These are phyloP conservation scores for Zygosaccharomyces bisporus DNA, from an alignment of 805 yeast species.

Conservation along the genomic window DNA sequence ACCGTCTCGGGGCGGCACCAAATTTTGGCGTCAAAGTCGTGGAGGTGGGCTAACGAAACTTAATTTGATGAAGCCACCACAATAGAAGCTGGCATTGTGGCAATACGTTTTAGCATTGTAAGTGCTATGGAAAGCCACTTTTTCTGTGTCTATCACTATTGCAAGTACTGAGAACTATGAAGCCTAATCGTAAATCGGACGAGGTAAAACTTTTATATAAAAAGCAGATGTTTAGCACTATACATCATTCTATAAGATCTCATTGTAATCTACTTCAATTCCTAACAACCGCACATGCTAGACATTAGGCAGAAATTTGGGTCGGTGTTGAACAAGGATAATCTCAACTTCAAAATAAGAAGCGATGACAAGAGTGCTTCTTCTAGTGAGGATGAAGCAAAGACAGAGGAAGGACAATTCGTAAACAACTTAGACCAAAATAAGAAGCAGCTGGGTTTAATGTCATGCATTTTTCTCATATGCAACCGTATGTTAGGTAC, in stretches of 20 bases:
- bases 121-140: background rate
- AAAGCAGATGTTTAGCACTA: background rate
- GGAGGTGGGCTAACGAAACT: background rate
- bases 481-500: conserved; percentile 72
- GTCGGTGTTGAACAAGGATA: background rate
- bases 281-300: background rate
- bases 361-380: background rate
- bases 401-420: conserved; percentile 27
- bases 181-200: background rate
- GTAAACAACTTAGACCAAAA: conserved; percentile 41
- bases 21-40: background rate
- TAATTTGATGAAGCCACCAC: background rate
- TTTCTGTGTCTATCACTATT: background rate
- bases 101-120: background rate
- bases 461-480: conserved; percentile 61
- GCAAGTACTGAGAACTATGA: background rate
- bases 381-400: background rate
- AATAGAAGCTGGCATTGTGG: background rate
- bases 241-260: background rate
- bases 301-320: conserved; percentile 1
- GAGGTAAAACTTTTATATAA: background rate
- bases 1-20: background rate
- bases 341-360: background rate
- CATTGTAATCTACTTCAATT: background rate
- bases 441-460: conserved; percentile 44